These are phyloP conservation scores for Mucor plumbeus DNA, from an alignment of 371 early-diverging fungal species.

Conservation along the genomic window DNA sequence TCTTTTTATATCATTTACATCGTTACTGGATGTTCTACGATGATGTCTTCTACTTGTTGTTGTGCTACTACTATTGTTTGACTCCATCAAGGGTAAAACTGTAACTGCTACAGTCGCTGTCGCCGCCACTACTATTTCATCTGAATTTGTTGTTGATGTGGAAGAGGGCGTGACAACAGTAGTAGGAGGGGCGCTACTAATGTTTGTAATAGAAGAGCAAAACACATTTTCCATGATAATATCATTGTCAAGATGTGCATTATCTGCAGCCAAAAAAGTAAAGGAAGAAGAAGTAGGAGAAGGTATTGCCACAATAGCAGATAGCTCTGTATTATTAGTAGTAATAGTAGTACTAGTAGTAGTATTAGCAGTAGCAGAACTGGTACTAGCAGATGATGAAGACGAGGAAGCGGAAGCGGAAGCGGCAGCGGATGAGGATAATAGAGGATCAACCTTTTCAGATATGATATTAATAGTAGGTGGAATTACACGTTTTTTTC, in stretches of 20 bases:
- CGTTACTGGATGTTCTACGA: slow-evolving; percentile 56
- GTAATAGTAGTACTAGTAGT: too few species aligned
- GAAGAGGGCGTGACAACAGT: slow-evolving; percentile 1
- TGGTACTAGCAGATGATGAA: too few species aligned
- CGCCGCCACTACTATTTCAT: background rate
- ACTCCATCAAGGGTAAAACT: background rate
- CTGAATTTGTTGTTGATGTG: background rate
- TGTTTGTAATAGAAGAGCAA: background rate
- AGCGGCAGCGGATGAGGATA: background rate
- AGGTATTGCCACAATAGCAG: background rate
- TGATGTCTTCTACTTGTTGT: slow-evolving; percentile 44
- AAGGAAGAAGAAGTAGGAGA: background rate
- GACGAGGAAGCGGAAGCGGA: background rate
- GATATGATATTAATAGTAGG: background rate
- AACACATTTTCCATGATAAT: background rate
- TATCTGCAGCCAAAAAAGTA: background rate
- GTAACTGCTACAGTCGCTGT: background rate
- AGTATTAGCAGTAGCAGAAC: background rate
- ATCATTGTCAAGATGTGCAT: background rate
- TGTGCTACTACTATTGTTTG: slow-evolving; percentile 18
- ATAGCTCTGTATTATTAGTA: background rate
- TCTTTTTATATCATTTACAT: slow-evolving; percentile 51
- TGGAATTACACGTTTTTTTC: slow-evolving; percentile 27
- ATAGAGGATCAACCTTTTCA: background rate
- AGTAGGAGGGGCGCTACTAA: background rate